Percentiles rank a stretch among this genome's conserved stretches.
Evolutionary conservation across 176 grass and related monocot species (phyloP).

Genomic region (Carex kokanica): DNA sequence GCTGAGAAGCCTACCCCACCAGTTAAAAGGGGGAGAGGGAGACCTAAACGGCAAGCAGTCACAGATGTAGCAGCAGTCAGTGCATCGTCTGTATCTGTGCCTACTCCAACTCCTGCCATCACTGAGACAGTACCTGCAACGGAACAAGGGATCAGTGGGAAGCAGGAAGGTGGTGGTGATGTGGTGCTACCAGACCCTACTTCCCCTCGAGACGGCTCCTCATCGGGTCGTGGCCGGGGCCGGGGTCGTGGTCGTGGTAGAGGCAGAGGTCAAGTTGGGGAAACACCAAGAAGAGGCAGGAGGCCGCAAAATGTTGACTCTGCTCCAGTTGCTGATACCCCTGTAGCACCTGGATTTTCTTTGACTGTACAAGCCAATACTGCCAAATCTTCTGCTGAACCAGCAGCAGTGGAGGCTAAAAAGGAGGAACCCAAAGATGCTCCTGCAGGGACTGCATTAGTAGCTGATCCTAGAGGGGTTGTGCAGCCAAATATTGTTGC

Average conservation of each 20-base stretch:
- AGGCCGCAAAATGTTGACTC: conserved; percentile 30
- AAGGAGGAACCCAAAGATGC: conserved; percentile 34
- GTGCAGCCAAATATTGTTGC: conserved; percentile 32
- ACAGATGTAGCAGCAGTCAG: not conserved
- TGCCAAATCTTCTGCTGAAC: conserved; percentile 32
- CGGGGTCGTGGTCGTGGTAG: conserved; percentile 31
- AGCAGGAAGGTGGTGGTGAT: conserved; percentile 27
- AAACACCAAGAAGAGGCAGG: conserved; percentile 30
- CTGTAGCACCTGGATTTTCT: not conserved
- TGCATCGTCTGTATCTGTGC: conserved; percentile 26
- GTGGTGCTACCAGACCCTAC: conserved; percentile 33
- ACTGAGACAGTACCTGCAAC: conserved; percentile 34
- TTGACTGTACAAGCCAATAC: not conserved
- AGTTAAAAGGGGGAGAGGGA: conserved; percentile 79
- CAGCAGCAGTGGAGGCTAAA: conserved; percentile 21
- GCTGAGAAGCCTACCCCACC: conserved; percentile 37
- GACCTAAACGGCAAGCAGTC: conserved; percentile 69
- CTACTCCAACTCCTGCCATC: conserved; percentile 23
- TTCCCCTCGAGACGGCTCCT: conserved; percentile 33
- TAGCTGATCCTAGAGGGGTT: conserved; percentile 26
- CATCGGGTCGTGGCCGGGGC: conserved; percentile 31
- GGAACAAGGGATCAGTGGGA: conserved; percentile 24
- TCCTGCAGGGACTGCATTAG: conserved; percentile 26
- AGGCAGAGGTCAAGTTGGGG: conserved; percentile 37
- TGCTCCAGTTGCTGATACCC: not conserved